phyloP scores from a whole-genome alignment of 805 yeast species.

The Starmerella khaoyaiensis region DNA sequence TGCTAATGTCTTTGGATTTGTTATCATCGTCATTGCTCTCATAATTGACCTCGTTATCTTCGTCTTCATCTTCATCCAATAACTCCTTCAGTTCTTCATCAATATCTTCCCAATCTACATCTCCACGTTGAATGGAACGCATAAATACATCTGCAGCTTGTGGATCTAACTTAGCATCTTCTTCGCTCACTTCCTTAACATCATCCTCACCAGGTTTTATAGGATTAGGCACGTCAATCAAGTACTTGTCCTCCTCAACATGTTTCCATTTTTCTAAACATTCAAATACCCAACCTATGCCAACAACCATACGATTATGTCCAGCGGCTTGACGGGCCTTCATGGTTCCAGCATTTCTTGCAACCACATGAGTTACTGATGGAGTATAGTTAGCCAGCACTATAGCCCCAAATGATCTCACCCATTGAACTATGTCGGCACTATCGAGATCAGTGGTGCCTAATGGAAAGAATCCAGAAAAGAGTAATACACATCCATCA shows the following conservation, averaged over 20 bases:
- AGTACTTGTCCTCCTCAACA: conserved; percentile 48
- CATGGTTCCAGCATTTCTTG: conserved; percentile 65
- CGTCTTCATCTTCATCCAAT: conserved; percentile 26
- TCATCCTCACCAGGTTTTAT: conserved; percentile 34
- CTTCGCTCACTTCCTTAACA: conserved; percentile 32
- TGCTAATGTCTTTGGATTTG: background rate
- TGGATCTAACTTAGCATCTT: conserved; percentile 33
- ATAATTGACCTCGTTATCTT: conserved; percentile 17
- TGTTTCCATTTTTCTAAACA: conserved; percentile 70
- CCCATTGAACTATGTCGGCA: conserved; percentile 88
- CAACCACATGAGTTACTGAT: conserved; percentile 77
- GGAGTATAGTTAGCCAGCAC: conserved; percentile 60
- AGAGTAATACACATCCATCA: conserved; percentile 53
- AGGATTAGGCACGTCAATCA: conserved; percentile 40
- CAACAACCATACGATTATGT: conserved; percentile 60
- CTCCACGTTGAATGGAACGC: conserved; percentile 22
- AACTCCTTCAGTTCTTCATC: conserved; percentile 46
- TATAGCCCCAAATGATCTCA: conserved; percentile 77
- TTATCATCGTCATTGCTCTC: background rate
- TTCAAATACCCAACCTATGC: conserved; percentile 84
- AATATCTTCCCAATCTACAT: conserved; percentile 38
- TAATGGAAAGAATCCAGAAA: conserved; percentile 85
- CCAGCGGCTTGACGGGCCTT: conserved; percentile 71
- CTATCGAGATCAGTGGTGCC: conserved; percentile 48
- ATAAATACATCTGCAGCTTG: conserved; percentile 34